phyloP scores from a whole-genome alignment of 306 rosid genomes.

The Castanea sativa region DNA sequence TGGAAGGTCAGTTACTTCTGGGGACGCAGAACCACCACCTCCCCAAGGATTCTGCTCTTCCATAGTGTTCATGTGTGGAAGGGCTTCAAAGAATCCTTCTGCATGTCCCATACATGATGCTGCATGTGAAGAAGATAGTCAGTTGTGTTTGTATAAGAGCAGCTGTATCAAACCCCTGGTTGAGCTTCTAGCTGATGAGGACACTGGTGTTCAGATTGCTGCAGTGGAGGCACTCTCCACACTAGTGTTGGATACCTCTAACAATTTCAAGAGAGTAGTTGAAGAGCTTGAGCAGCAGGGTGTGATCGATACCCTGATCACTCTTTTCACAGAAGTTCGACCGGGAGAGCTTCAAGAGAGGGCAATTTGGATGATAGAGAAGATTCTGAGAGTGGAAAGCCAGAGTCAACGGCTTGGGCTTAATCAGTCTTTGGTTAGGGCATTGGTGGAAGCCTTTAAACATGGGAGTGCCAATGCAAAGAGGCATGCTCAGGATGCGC shows the following conservation, averaged over 20 bases:
- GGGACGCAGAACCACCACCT: slow-evolving; percentile 26
- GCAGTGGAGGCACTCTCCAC: slow-evolving; percentile 48
- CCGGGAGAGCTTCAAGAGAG: slow-evolving; percentile 53
- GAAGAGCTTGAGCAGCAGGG: slow-evolving; percentile 45
- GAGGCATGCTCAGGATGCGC: slow-evolving; percentile 47
- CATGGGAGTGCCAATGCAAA: slow-evolving; percentile 46
- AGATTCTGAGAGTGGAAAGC: slow-evolving; percentile 45
- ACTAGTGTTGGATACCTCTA: slow-evolving; percentile 27
- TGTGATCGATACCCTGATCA: slow-evolving; percentile 35
- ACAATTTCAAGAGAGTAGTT: slow-evolving; percentile 33
- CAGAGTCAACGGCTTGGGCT: slow-evolving; percentile 33
- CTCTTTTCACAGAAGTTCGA: slow-evolving; percentile 37
- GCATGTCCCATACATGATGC: slow-evolving; percentile 40
- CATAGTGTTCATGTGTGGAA: slow-evolving; percentile 38
- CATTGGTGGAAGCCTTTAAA: slow-evolving; percentile 53
- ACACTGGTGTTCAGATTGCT: slow-evolving; percentile 47
- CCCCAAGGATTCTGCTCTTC: slow-evolving; percentile 27
- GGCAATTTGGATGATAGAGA: slow-evolving; percentile 51
- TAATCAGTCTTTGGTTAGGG: slow-evolving; percentile 48
- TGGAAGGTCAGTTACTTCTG: slow-evolving; percentile 33
- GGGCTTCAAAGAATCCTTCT: slow-evolving; percentile 21
- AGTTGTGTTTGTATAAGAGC: slow-evolving; percentile 42
- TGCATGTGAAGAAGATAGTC: slow-evolving; percentile 36
- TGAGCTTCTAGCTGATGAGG: slow-evolving; percentile 42
- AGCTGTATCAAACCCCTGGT: slow-evolving; percentile 44